A percentile compares a stretch with the other conserved stretches of the same genome.
Evolutionary conservation across 2,329 filamentous ascomycete species (phyloP).

Genomic region (Scedosporium apiospermum): DNA sequence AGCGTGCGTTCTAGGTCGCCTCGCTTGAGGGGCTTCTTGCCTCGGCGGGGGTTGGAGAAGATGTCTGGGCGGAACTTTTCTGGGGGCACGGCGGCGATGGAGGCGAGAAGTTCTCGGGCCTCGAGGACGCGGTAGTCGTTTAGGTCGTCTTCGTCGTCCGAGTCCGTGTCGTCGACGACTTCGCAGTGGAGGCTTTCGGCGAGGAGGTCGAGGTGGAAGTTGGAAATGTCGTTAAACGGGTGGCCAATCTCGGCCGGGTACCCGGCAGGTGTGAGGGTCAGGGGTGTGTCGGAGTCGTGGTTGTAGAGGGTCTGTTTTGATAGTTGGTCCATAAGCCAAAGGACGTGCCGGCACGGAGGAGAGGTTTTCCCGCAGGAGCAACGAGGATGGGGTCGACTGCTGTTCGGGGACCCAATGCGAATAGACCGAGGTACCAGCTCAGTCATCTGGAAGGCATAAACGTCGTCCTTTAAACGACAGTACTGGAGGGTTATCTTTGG

Average conservation of each 20-base stretch:
- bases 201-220: conserved; percentile 41
- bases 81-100: conserved; percentile 26
- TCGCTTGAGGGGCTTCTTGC: conserved; percentile 27
- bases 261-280: conserved; percentile 33
- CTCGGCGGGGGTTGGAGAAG: conserved; percentile 20
- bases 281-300: conserved; percentile 23
- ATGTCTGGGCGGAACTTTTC: conserved; percentile 39
- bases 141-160: conserved; percentile 18
- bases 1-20: conserved; percentile 41
- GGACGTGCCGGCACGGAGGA: conserved; percentile 38
- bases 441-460: conserved; percentile 47
- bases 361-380: conserved; percentile 31
- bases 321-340: conserved; percentile 47
- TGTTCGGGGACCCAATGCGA: conserved; percentile 32
- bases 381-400: conserved; percentile 28
- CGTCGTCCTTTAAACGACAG: conserved; percentile 36
- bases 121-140: conserved; percentile 33
- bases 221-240: conserved; percentile 37
- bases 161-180: conserved; percentile 20
- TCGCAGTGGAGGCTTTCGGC: conserved; percentile 43
- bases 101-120: conserved; percentile 40
- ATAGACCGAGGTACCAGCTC: conserved; percentile 43
- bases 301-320: conserved; percentile 35
- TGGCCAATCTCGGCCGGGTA: conserved; percentile 37
- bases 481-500: conserved; percentile 40